Evolutionary conservation across 2,329 filamentous ascomycete species (phyloP), one percentile per base, ranked within the genome.

Genomic region (Thelonectria olida): DNA sequence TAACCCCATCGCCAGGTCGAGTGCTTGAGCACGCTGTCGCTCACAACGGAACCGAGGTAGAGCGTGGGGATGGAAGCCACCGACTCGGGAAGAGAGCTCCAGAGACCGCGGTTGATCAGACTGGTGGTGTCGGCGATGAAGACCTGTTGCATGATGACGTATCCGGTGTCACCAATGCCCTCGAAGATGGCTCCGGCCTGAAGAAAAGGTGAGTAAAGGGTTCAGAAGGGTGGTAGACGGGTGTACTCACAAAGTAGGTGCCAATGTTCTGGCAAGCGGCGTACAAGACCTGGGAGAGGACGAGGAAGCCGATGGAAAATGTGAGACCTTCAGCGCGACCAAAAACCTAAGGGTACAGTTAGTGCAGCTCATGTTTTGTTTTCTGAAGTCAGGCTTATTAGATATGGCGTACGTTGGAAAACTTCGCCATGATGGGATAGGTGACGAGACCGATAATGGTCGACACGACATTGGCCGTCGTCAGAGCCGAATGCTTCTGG

Each of bases 121-220:
- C 80, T 82, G 9, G 86, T 87, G 1, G 85, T 86, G 66, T 90
- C 88, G 28, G 87, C 85, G 58, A 87, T 85, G 68, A 90, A 86
- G 20, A 90, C 71, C 48, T 77, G 74, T 49, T 76, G 73, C 63
- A 72, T 76, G 13, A 77, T 74, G 12, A 63, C 65, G 53, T 74
- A 77, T 39, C 64, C 62, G 4, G 64, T 62, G 9, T 64, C 61
- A 1, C 64, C 64, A 10, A 66, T 62, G 2, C 62, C 58, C 23
- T 64, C 57, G 27, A 66, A 65, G 13, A 66, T 57, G 2, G 54
- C 54, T 13, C 82, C 85, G 3, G 84, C 69, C 73, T 74, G 25
- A 1, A 19, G 2, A 7, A 3, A 5, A 6, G 22, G 13, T 17
- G 22, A 23, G 6, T 4, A 28, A 6, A 0, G 9, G 6, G 42